phyloP scores from a whole-genome alignment of 257 asterid genomes.

The Penstemon davidsonii region DNA sequence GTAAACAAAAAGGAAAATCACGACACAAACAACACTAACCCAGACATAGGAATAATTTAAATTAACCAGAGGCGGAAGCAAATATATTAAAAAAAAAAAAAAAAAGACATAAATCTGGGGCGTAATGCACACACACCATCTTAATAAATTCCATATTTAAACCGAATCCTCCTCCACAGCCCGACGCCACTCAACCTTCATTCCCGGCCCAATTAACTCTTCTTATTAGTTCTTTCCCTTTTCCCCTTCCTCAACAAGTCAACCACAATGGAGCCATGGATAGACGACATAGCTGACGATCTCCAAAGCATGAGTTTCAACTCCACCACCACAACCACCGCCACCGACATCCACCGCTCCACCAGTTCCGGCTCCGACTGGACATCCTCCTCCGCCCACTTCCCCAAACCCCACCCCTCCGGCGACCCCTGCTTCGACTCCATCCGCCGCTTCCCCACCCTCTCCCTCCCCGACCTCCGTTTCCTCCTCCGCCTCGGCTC shows the following conservation, averaged over 20 bases:
- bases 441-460: conserved; percentile 50
- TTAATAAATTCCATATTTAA: too few relatives aligned
- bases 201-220: conserved; percentile 43
- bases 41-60: too few relatives aligned
- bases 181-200: conserved; percentile 27
- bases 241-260: neutral
- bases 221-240: neutral
- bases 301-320: conserved; percentile 91
- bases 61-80: too few relatives aligned
- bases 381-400: conserved; percentile 62
- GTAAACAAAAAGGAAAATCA: too few relatives aligned
- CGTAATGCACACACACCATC: too few relatives aligned
- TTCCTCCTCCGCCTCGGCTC: conserved; percentile 90
- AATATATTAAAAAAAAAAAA: too few relatives aligned
- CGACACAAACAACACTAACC: too few relatives aligned
- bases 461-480: conserved; percentile 76
- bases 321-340: conserved; percentile 71
- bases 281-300: conserved; percentile 77
- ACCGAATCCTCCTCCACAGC: too few relatives aligned
- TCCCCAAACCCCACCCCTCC: conserved; percentile 57
- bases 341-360: conserved; percentile 84
- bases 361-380: conserved; percentile 89
- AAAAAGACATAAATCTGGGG: too few relatives aligned
- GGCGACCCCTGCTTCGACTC: conserved; percentile 81
- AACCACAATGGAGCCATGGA: conserved; percentile 31